These are phyloP conservation scores for Aspergillus pseudoviridinutans DNA, from an alignment of 2,329 filamentous ascomycete species.

Conservation along the genomic window DNA sequence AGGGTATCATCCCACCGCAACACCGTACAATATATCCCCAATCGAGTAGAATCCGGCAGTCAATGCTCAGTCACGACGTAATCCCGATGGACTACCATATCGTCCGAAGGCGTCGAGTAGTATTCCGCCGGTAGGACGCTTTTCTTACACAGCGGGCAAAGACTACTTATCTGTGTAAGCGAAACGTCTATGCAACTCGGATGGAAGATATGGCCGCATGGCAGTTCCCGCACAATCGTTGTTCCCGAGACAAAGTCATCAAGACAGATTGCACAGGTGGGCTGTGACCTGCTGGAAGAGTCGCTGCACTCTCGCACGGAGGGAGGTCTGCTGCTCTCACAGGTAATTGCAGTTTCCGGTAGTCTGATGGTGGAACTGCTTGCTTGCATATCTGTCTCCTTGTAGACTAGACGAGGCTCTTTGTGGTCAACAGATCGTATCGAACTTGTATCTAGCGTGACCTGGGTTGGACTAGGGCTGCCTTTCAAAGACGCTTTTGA, in stretches of 20 bases:
- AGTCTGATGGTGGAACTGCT: neutral
- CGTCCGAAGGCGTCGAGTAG: conserved; percentile 67
- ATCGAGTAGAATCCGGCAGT: neutral
- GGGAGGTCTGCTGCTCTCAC: neutral
- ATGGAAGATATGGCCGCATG: conserved; percentile 91
- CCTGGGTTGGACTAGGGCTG: neutral
- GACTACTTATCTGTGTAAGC: conserved; percentile 69
- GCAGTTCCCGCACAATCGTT: conserved; percentile 76
- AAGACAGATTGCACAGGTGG: conserved; percentile 85
- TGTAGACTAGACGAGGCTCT: neutral
- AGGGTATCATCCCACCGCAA: neutral
- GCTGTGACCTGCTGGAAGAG: conserved; percentile 60
- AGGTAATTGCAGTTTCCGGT: neutral
- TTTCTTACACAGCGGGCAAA: conserved; percentile 89
- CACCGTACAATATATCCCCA: neutral
- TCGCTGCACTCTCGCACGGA: conserved; percentile 11
- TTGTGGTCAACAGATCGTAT: neutral
- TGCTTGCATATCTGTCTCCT: neutral
- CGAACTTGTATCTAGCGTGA: neutral
- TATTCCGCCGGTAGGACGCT: conserved; percentile 69
- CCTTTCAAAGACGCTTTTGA: conserved; percentile 1
- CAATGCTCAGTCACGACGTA: conserved; percentile 45
- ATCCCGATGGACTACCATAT: conserved; percentile 81
- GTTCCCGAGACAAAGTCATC: conserved; percentile 68
- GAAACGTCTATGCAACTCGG: conserved; percentile 88